Conservation (phyloP, 495 filamentous ascomycete species). For the Talaromyces borbonicus region DNA sequence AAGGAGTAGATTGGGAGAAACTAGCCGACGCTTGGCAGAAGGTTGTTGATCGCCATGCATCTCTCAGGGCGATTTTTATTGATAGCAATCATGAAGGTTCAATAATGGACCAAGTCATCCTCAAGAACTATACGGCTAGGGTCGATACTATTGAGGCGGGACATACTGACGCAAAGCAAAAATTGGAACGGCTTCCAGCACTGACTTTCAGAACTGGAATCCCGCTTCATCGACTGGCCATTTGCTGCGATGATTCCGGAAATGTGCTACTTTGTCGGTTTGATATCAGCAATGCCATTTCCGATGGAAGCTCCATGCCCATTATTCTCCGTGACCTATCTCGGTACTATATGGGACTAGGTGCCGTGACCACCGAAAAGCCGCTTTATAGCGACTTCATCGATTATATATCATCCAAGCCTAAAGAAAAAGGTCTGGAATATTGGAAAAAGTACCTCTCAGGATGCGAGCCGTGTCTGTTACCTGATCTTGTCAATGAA, state of each 20-base stretch:
- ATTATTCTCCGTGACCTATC: constrained; percentile 18
- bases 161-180: constrained; percentile 6
- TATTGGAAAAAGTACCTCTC: constrained; percentile 45
- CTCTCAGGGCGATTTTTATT: constrained; percentile 39
- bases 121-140: constrained; percentile 13
- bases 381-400: constrained; percentile 35
- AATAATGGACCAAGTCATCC: constrained; percentile 29
- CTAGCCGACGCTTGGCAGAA: constrained; percentile 32
- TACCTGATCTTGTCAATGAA: constrained; percentile 31
- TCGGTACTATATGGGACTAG: constrained; percentile 8
- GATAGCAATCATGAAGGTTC: constrained; percentile 25
- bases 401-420: constrained; percentile 20
- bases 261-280: constrained; percentile 24
- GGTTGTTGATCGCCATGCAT: constrained; percentile 36
- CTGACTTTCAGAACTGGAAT: constrained; percentile 10
- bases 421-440: constrained; percentile 17
- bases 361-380: background rate
- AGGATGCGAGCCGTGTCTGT: constrained; percentile 43
- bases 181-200: constrained; percentile 4
- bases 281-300: constrained; percentile 36
- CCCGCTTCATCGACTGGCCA: constrained; percentile 29
- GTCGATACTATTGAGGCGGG: constrained; percentile 4
- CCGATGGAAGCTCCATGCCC: constrained; percentile 22
- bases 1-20: constrained; percentile 13
- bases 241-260: constrained; percentile 15